Percentiles rank a stretch among this genome's conserved stretches.
These are phyloP conservation scores for Candida pseudofarinosa DNA, from an alignment of 805 yeast genomes.

Conservation along the genomic window DNA sequence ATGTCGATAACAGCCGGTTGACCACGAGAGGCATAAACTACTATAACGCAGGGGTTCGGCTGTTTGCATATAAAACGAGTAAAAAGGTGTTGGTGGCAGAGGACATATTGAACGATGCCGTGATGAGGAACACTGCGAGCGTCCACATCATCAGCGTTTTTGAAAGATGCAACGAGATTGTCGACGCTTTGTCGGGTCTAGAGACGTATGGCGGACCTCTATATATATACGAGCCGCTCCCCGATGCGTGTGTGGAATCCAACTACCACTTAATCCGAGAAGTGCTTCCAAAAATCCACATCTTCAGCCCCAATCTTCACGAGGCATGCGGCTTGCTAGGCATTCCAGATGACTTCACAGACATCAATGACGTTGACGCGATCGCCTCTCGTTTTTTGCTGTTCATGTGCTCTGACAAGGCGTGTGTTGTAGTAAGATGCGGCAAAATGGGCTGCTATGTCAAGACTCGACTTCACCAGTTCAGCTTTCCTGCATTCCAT, in stretches of 20 bases:
- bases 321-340: slow-evolving; percentile 72
- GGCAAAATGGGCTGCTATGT: slow-evolving; percentile 70
- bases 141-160: slow-evolving; percentile 78
- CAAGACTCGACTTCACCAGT: slow-evolving; percentile 19
- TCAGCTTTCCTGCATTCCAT: slow-evolving; percentile 77
- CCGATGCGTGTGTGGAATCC: slow-evolving; percentile 62
- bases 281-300: slow-evolving; percentile 45
- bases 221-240: slow-evolving; percentile 83
- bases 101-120: slow-evolving; percentile 45
- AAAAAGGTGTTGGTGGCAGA: slow-evolving; percentile 54
- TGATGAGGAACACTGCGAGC: slow-evolving; percentile 36
- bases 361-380: slow-evolving; percentile 33
- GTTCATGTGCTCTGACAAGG: slow-evolving; percentile 23
- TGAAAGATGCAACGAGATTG: slow-evolving; percentile 49
- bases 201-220: slow-evolving; percentile 24
- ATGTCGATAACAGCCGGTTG: slow-evolving; percentile 47
- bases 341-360: slow-evolving; percentile 37
- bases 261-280: slow-evolving; percentile 28
- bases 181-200: slow-evolving; percentile 28
- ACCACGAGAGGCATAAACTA: slow-evolving; percentile 89
- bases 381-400: slow-evolving; percentile 40
- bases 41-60: slow-evolving; percentile 50
- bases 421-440: slow-evolving; percentile 66
- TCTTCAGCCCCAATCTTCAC: slow-evolving; percentile 79
- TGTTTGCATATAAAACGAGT: slow-evolving; percentile 59